A percentile compares a stretch with the other conserved stretches of the same genome.
These are phyloP conservation scores for Trichocladium uniseriatum DNA, from an alignment of 495 filamentous ascomycete genomes.

Conservation along the genomic window DNA sequence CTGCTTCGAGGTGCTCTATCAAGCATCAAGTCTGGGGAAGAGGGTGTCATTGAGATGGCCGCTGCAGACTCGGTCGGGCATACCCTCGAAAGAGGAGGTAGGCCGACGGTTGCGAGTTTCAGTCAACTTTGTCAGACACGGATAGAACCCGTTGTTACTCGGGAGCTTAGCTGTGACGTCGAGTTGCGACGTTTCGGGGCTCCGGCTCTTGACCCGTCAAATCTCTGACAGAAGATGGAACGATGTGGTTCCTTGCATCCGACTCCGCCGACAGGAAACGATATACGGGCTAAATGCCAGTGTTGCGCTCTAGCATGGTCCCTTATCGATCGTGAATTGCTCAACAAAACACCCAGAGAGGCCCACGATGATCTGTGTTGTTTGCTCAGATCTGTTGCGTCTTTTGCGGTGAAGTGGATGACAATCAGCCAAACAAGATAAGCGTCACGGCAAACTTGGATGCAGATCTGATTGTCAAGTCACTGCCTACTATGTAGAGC, in stretches of 20 bases:
- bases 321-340: no score
- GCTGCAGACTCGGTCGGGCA: not conserved
- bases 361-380: not conserved
- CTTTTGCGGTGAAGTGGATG: not conserved
- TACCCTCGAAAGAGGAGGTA: not conserved
- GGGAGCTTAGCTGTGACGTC: no score
- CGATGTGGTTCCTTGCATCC: not conserved
- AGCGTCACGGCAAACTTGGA: not conserved
- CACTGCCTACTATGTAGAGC: no score
- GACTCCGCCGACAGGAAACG: not conserved
- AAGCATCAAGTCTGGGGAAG: not conserved
- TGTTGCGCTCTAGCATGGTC: no score
- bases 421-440: not conserved
- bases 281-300: not conserved
- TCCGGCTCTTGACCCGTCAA: not conserved
- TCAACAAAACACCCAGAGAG: no score
- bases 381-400: not conserved
- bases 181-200: not conserved
- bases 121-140: not conserved
- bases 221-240: not conserved
- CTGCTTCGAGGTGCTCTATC: not conserved
- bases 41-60: not conserved
- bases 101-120: no score
- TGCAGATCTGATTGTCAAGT: no score
- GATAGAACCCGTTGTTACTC: no score